Conservation (phyloP, 139 green algal genomes). For the Desmodesmus armatus region DNA sequence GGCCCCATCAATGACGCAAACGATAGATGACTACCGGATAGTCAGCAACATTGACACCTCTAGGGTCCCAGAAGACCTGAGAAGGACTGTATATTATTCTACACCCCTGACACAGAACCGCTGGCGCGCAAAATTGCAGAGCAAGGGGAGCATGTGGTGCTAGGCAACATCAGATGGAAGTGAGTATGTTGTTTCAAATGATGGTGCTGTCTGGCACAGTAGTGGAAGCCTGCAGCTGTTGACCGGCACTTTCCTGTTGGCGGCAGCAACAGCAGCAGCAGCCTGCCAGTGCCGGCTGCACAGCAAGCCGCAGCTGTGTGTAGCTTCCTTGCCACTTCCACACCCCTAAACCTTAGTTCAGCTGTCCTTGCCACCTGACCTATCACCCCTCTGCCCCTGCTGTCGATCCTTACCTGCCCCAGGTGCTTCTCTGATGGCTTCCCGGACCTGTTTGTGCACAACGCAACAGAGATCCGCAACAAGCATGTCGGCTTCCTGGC, state of each 20-base stretch:
- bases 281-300: no score
- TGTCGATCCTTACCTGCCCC: no score
- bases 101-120: slow-evolving; percentile 83
- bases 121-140: slow-evolving; percentile 84
- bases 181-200: no score
- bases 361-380: no score
- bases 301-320: no score
- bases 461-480: slow-evolving; percentile 92
- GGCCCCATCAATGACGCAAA: background rate
- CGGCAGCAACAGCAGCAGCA: background rate
- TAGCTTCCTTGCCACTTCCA: no score
- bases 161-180: slow-evolving; percentile 90
- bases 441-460: slow-evolving; percentile 98
- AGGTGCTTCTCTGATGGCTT: slow-evolving; percentile 96
- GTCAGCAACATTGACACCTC: slow-evolving; percentile 44
- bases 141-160: slow-evolving; percentile 73
- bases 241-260: no score
- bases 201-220: background rate
- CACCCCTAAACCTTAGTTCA: no score
- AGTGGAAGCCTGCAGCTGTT: background rate
- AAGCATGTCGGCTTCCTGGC: slow-evolving; percentile 97
- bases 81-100: slow-evolving; percentile 94
- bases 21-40: slow-evolving; percentile 65
- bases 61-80: slow-evolving; percentile 51
- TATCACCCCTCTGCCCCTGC: no score